Evolutionary conservation across 352 stramenopile genomes (phyloP).

Genomic region (Phytophthora pisi): DNA sequence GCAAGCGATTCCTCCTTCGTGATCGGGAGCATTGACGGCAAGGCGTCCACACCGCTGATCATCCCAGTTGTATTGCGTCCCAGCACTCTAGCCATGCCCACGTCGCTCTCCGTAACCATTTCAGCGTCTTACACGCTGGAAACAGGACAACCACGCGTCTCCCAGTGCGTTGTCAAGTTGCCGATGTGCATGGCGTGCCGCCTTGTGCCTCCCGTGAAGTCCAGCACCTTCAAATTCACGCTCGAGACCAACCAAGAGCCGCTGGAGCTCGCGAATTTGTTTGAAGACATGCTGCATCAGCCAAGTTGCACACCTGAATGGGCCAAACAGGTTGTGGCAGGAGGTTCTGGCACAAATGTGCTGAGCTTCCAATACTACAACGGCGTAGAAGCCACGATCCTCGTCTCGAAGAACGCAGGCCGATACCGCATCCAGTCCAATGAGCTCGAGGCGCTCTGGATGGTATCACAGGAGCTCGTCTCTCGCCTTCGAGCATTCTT

Average conservation of each 20-base stretch:
- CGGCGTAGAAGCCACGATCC: constrained; percentile 81
- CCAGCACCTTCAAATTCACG: constrained; percentile 88
- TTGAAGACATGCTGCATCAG: constrained; percentile 89
- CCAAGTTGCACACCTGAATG: constrained; percentile 70
- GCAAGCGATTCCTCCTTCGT: constrained; percentile 67
- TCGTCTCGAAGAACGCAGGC: constrained; percentile 91
- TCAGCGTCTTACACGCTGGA: constrained; percentile 78
- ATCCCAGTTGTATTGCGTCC: constrained; percentile 65
- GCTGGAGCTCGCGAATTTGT: constrained; percentile 72
- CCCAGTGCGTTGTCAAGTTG: constrained; percentile 63
- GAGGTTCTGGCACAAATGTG: constrained; percentile 71
- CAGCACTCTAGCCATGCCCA: constrained; percentile 57
- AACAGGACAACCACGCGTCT: constrained; percentile 72
- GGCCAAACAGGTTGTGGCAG: constrained; percentile 62
- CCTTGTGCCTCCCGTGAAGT: constrained; percentile 79
- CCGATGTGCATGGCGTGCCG: constrained; percentile 79
- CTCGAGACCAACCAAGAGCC: constrained; percentile 88
- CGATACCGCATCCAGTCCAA: constrained; percentile 89
- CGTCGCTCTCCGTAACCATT: constrained; percentile 64
- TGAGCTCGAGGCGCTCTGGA: constrained; percentile 80
- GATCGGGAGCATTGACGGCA: constrained; percentile 74
- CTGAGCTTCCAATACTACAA: constrained; percentile 91
- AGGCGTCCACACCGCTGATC: constrained; percentile 64
- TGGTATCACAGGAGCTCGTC: constrained; percentile 83
- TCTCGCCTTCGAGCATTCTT: constrained; percentile 64